phyloP scores from a whole-genome alignment of 495 filamentous ascomycete genomes.

The Talaromyces nanjingensis region DNA sequence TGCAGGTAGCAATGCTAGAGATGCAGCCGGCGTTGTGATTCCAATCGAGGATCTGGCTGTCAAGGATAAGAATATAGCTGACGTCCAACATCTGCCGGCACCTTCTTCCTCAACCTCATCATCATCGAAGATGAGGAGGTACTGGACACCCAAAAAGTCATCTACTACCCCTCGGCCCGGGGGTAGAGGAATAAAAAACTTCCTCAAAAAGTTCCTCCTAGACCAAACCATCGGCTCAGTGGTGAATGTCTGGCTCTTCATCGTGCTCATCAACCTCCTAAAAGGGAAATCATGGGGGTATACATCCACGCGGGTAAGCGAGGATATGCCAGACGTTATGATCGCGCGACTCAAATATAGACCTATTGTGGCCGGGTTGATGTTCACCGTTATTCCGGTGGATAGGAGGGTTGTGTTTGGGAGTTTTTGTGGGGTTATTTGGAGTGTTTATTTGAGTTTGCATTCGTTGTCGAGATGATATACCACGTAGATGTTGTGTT shows the following conservation, averaged over 20 bases:
- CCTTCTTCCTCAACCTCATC: background rate
- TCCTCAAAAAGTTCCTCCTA: constrained; percentile 68
- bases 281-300: constrained; percentile 26
- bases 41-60: constrained; percentile 28
- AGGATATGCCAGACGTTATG: constrained; percentile 39
- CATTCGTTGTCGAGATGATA: constrained; percentile 29
- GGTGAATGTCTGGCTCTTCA: constrained; percentile 73
- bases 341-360: constrained; percentile 73
- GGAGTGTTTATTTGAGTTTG: constrained; percentile 83
- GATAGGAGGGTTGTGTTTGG: constrained; percentile 71
- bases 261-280: constrained; percentile 48
- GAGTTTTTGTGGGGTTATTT: constrained; percentile 70
- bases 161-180: constrained; percentile 26
- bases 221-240: constrained; percentile 75
- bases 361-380: constrained; percentile 71
- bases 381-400: constrained; percentile 74
- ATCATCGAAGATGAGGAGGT: background rate
- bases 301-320: constrained; percentile 5
- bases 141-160: constrained; percentile 13
- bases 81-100: constrained; percentile 30
- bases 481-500: background rate
- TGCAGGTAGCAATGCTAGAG: constrained; percentile 11
- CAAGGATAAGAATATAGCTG: constrained; percentile 44
- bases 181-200: constrained; percentile 48
- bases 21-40: constrained; percentile 25